Evolutionary conservation across 768 basidiomycete genomes (phyloP), one percentile per base, ranked within the genome.

Genomic region (Obba rivulosa): DNA sequence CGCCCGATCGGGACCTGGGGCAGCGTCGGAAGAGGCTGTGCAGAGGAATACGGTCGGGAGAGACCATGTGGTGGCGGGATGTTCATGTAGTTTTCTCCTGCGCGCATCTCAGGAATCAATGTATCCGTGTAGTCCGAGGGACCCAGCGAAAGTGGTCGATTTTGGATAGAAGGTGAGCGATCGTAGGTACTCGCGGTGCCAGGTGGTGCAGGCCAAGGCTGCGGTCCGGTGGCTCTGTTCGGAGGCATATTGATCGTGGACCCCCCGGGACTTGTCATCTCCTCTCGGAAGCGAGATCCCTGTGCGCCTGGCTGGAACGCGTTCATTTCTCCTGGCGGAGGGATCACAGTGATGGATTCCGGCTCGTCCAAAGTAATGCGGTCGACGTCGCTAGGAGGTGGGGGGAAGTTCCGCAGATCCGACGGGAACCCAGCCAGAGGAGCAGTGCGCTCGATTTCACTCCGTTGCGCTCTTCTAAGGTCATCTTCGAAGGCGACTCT

Each of bases 231-330:
- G 3, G 38, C 21, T 23, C 44, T 45, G 4, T 34, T 28, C 4
- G 31, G 46, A 7, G 48, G 25, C 4, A 46, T 14, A n/a, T 49
- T 51, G 1, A 49, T 44, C 3, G 57, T 57, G 1, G 57, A 54
- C 11, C 46, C 48, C 20, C 52, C 38, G 10, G 60, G 62, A 34
- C 52, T 61, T 4, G 47, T 46, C 4, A 61, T 59, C n/a, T 55
- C 50, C 40, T 61, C 60, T 10, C 38, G 51, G 47, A 63, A 63
- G 1, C 58, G 60, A 2, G 60, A 63, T 3, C 53, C 56, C 43
- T 61, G 57, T 13, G 51, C 51, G 10, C 46, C 56, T 11, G 50
- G 28, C 35, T n/a, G 25, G 49, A 13, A 34, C 42, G 25, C 14
- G 40, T 31, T 31, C 28, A 13, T 13, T 13, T 31, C 20, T 39